A percentile compares a stretch with the other conserved stretches of the same genome.
These are phyloP conservation scores for Epicoccum nigrum DNA, from an alignment of 2,329 filamentous ascomycete genomes.

Conservation along the genomic window DNA sequence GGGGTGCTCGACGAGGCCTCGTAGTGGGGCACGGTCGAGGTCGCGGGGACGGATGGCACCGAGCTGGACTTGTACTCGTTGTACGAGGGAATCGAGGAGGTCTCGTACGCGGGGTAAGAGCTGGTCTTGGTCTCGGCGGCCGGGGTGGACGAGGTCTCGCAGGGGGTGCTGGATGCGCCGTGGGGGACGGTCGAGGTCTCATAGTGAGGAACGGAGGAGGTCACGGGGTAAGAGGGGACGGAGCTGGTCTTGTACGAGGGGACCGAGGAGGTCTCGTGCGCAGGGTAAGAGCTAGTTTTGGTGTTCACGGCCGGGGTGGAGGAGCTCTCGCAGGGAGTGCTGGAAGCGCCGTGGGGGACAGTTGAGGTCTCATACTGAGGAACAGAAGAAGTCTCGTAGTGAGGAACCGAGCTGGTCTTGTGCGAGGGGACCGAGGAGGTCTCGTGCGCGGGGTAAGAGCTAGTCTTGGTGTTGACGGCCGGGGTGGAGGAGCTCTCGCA, in stretches of 20 bases:
- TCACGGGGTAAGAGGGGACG: not conserved
- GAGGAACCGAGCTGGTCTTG: not conserved
- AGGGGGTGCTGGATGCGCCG: not conserved
- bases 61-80: not conserved
- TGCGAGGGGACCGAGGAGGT: not conserved
- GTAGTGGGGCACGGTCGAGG: not conserved
- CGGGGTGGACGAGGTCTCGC: not conserved
- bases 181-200: no score
- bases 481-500: not conserved
- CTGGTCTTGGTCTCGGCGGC: not conserved
- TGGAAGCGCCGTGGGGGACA: not conserved
- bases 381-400: no score
- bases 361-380: no score
- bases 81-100: conserved; percentile 1
- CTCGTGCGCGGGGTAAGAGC: not conserved
- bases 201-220: no score
- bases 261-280: not conserved
- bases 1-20: not conserved
- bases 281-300: conserved; percentile 7
- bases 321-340: not conserved
- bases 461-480: not conserved
- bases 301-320: not conserved
- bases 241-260: not conserved
- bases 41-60: not conserved
- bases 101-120: not conserved